Base-by-base conservation (phyloP, 2,329 filamentous ascomycete species). In the Myriosclerotinia duriaeana region DNA sequence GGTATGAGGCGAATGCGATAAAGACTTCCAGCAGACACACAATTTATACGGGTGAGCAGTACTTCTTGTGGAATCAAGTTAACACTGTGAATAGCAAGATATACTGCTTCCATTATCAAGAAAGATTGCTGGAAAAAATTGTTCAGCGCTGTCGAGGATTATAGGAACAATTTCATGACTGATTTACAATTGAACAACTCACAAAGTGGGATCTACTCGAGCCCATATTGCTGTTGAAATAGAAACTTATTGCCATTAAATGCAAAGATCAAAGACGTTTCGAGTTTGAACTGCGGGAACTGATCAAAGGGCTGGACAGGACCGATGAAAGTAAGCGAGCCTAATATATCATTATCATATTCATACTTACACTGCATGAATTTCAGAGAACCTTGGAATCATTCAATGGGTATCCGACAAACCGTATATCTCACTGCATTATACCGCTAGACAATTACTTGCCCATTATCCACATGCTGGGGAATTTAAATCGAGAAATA, bases 381-480 rank as follows among this genome's bases (percentile, higher is more conserved):
- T 36, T 36, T 30, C 20, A 36, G 52, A 58, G 5, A 59, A 46
- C 7, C 17, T 59, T 36, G 40, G 46, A 46, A n/a, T 46, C 2
- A 59, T 59, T 9, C 22, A 34, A 30, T 46, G 17, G 40, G 17
- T 34, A 34, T 59, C 55, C 34, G 26, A 46, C 34, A 46, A 34
- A 59, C 26, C 26, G 46, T 15, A 59, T 12, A 44, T 46, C 6
- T 46, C 55, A 30, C 55, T n/a, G 26, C 55, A 59, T 46, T 59
- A 46, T 20, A 59, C 55, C 11, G 55, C 55, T 59, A 44, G 40
- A 46, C 40, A 46, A 59, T n/a, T 46, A 59, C 55, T 59, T 20
- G 17, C 22, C 9, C 26, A 59, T 15, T 59, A 46, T 30, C 55
- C 40, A 34, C 26, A 59, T 59, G 55, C 55, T 0, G 55, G 55